Base-by-base conservation (phyloP, 179 eudicot genomes). In the Heliamphora pulchella region DNA sequence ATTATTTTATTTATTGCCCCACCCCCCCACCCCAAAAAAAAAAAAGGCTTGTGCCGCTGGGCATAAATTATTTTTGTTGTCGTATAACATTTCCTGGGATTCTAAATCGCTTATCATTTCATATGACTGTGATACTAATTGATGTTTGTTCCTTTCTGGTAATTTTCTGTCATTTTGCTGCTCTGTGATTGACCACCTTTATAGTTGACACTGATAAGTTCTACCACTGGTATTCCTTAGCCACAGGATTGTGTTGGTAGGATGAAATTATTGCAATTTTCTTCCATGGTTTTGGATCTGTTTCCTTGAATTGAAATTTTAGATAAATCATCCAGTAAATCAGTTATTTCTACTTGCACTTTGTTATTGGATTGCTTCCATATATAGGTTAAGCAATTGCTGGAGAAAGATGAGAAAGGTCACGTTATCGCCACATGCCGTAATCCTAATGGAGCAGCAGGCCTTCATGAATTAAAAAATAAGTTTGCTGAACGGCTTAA, bases 391-490 rank as follows among this genome's bases (percentile, higher is more conserved):
- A 93, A 86, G 77, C 98, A 96, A 59, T 88, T 96, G 84, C 83
- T 96, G 82, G 93, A 90, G 84, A 89, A 83, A 79, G 89, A 89
- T 80, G 86, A 86, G 69, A 85, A 85, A 71, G 97, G 94, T 57
- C 90, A 88, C 58, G 94, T 96, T 57, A 78, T 96, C 66, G 99
- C 98, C 51, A 91, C 99, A 54, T 96, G 99, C 75, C 94, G 98
- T 44, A 87, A 85, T 86, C 99, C 99, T 76, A 84, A 81, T 55
- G 81, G 82, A 46, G 87, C 99, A 78, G 79, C 87, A 41, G 99
- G 91, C 58, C 94, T 96, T 84, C 82, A 53, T 80, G 92, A 94
- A 69, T 76, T 96, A 54, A 91, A 91, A 86, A 78, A 73, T 48
- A 89, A 75, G 82, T 94, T 87, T 86, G 70, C 88, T 17, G 94